phyloP scores from a whole-genome alignment of 2,329 filamentous ascomycete genomes.

The Rutstroemia sp. region DNA sequence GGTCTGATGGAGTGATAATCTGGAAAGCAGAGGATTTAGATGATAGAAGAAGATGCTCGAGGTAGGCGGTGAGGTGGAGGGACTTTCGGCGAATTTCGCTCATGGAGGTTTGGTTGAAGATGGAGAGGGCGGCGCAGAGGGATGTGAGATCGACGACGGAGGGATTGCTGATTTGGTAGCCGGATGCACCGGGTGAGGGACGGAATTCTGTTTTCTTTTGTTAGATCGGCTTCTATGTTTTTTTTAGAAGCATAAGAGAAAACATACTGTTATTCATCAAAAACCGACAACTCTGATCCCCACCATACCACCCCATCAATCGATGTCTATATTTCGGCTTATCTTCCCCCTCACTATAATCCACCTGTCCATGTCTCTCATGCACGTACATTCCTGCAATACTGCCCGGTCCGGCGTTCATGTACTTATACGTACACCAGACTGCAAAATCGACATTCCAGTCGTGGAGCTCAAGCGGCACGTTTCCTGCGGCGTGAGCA shows the following conservation, averaged over 20 bases:
- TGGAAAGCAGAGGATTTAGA: constrained; percentile 32
- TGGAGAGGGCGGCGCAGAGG: constrained; percentile 63
- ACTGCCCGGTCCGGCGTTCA: constrained; percentile 76
- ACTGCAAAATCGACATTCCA: constrained; percentile 89
- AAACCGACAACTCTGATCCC: constrained; percentile 69
- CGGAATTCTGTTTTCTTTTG: constrained; percentile 46
- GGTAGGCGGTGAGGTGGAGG: constrained; percentile 65
- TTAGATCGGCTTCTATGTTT: constrained; percentile 5
- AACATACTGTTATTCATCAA: constrained; percentile 61
- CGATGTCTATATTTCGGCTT: constrained; percentile 52
- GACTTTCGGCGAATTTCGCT: constrained; percentile 61
- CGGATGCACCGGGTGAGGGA: constrained; percentile 69
- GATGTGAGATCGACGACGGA: constrained; percentile 70
- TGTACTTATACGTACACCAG: constrained; percentile 94
- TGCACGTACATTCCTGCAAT: constrained; percentile 81
- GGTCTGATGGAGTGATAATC: constrained; percentile 34
- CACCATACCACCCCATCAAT: constrained; percentile 82
- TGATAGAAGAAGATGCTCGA: constrained; percentile 59
- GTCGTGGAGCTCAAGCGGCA: constrained; percentile 70
- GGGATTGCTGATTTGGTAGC: constrained; percentile 82
- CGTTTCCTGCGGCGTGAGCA: constrained; percentile 80
- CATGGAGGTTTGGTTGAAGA: constrained; percentile 70
- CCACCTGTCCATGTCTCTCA: constrained; percentile 58
- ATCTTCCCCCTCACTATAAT: constrained; percentile 33
- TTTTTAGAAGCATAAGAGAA: too few species aligned